Evolutionary conservation across 495 filamentous ascomycete genomes (phyloP), one percentile per base, ranked within the genome.

Genomic region (Neurospora sp.): DNA sequence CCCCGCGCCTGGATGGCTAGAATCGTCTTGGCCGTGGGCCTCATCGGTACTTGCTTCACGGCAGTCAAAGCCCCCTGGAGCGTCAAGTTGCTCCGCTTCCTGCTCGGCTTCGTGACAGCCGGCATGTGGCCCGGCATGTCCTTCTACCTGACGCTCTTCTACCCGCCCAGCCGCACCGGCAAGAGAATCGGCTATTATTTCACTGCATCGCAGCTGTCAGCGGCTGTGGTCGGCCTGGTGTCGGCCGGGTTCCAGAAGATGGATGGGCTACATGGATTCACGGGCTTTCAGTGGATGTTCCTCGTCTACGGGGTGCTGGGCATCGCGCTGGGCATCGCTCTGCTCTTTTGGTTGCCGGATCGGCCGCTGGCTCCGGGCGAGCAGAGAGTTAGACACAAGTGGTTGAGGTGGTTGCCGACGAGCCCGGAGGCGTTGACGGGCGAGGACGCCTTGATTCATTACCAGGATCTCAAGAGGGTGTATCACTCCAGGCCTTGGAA

Each of bases 41-140:
- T 97, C 47, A 91, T 96, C 69, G 94, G 94, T 1, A 86, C 87
- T 69, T 96, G 93, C 74, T 92, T 96, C 83, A 86, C 93, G 3
- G 91, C 91, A 8, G 92, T 96, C 80, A 89, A 89, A 78, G 87
- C 89, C 69, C 91, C 90, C 40, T 94, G 93, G 92, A 94, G 92
- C 79, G 88, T 96, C 79, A 95, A 95, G 90, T 92, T 97, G 39
- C 86, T 97, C 5, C 90, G 94, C n/a, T 88, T 97, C 65, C 85
- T 97, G 8, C 86, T 97, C 16, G 94, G 94, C 53, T 86, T 96
- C 70, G 93, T 97, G 22, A 94, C 93, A 77, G 94, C 94, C 10
- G 94, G 94, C 20, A 93, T 97, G 89, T 97, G 94, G 93, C 94
- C 94, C 2, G 94, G 94, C 44, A 97, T 97, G 94, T 88, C 94